A percentile compares a stretch with the other conserved stretches of the same genome.
Conservation (phyloP, 192 early-diverging fungal species). For the Umbelopsis isabellina region DNA sequence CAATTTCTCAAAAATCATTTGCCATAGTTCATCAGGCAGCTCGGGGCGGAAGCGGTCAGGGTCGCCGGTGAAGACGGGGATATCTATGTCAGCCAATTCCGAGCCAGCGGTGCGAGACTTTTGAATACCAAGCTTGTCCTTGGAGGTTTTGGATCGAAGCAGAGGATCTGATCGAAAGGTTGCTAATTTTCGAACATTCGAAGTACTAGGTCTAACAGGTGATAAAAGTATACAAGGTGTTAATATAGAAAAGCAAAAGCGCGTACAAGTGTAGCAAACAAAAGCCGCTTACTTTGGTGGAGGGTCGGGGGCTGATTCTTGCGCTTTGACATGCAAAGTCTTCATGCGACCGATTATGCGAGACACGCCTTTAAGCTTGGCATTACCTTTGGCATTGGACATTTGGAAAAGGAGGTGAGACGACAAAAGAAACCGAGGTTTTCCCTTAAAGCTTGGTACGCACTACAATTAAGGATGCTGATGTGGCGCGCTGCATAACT, state of each 20-base stretch:
- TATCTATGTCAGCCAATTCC: neutral
- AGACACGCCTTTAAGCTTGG: neutral
- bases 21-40: conserved; percentile 6
- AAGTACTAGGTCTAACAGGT: too few relatives aligned
- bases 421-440: neutral
- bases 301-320: neutral
- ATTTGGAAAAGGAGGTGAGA: neutral
- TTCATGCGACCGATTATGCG: conserved; percentile 11
- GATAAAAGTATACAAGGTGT: neutral
- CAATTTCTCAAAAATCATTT: neutral
- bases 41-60: neutral
- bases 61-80: neutral
- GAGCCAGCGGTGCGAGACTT: neutral
- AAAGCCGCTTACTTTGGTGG: neutral
- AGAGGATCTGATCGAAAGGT: neutral
- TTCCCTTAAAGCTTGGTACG: neutral
- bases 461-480: neutral
- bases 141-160: neutral
- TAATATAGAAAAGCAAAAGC: neutral
- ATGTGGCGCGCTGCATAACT: conserved; percentile 1
- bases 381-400: neutral
- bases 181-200: neutral
- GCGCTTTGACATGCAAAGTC: conserved; percentile 10
- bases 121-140: neutral
- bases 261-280: neutral